These are phyloP conservation scores for Euphorbia pulcherrima DNA, from an alignment of 345 rosid species.

Conservation along the genomic window DNA sequence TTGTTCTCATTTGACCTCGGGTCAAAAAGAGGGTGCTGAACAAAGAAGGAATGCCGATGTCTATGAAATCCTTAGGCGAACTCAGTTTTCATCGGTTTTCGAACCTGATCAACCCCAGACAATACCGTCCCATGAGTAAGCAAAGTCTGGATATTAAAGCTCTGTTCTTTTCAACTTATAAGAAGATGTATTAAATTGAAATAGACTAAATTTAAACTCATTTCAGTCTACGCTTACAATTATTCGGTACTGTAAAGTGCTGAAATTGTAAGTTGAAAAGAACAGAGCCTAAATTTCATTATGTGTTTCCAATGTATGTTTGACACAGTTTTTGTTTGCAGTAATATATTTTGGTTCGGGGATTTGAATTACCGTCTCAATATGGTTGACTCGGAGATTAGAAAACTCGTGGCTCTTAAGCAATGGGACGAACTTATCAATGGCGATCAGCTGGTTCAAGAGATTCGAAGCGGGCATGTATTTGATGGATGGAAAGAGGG, in stretches of 20 bases:
- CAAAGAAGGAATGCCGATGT: slow-evolving; percentile 91
- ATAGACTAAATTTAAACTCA: no score
- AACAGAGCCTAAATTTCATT: no score
- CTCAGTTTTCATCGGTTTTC: slow-evolving; percentile 65
- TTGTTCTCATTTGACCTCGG: slow-evolving; percentile 96
- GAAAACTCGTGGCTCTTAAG: slow-evolving; percentile 68
- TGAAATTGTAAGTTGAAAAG: no score
- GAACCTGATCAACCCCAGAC: slow-evolving; percentile 74
- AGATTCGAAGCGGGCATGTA: slow-evolving; percentile 64
- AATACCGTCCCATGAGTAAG: slow-evolving; percentile 91
- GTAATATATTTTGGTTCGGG: slow-evolving; percentile 96
- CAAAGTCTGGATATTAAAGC: slow-evolving; percentile 2
- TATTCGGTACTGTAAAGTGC: no score
- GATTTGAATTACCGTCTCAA: slow-evolving; percentile 92
- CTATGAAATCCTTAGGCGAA: slow-evolving; percentile 69
- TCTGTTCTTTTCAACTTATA: no score
- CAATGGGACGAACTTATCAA: slow-evolving; percentile 74
- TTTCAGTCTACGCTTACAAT: no score
- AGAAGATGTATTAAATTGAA: no score
- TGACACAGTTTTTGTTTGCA: slow-evolving; percentile 34
- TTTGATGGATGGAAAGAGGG: slow-evolving; percentile 98
- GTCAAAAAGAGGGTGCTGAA: slow-evolving; percentile 88
- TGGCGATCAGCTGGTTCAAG: slow-evolving; percentile 81
- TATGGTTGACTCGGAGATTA: slow-evolving; percentile 63
- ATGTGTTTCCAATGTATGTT: not conserved